Conservation (phyloP, 306 rosid genomes). For the Geum urbanum region DNA sequence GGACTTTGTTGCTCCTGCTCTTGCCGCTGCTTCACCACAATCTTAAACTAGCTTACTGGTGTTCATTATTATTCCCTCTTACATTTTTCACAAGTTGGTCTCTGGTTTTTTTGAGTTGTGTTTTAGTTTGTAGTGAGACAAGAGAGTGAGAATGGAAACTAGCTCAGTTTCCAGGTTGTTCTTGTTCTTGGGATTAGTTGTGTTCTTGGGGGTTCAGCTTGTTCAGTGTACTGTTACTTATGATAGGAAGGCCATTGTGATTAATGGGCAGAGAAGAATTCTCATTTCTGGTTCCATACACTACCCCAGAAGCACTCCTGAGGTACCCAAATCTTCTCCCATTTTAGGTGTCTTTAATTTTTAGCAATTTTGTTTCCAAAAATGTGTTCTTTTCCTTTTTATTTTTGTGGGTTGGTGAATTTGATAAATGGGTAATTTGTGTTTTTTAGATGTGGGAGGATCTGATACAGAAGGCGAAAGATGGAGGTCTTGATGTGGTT, state of each 20-base stretch:
- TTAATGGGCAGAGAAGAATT: conserved; percentile 88
- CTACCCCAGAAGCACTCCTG: conserved; percentile 98
- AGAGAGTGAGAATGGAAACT: conserved; percentile 41
- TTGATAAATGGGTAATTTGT: conserved; percentile 12
- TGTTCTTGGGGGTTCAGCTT: conserved; percentile 40
- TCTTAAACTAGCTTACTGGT: not conserved
- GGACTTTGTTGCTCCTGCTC: conserved; percentile 24
- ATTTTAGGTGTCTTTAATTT: not conserved
- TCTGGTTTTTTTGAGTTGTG: conserved; percentile 26
- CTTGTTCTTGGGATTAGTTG: conserved; percentile 39
- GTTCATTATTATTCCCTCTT: conserved; percentile 1
- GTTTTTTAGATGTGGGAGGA: conserved; percentile 89
- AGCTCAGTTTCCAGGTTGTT: conserved; percentile 51
- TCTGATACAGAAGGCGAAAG: conserved; percentile 92
- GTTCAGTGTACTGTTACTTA: conserved; percentile 69
- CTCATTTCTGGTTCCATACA: conserved; percentile 97
- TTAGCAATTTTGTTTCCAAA: conserved; percentile 1
- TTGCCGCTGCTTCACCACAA: conserved; percentile 21
- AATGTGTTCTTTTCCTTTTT: conserved; percentile 10
- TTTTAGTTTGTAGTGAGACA: not conserved
- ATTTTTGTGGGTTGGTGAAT: conserved; percentile 10
- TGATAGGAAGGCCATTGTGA: conserved; percentile 81
- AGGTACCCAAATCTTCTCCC: conserved; percentile 44
- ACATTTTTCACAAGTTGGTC: conserved; percentile 18
- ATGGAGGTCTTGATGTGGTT: conserved; percentile 87